Evolutionary conservation across 2,329 filamentous ascomycete genomes (phyloP), one percentile per base, ranked within the genome.

Genomic region (Sarocladium kiliense): DNA sequence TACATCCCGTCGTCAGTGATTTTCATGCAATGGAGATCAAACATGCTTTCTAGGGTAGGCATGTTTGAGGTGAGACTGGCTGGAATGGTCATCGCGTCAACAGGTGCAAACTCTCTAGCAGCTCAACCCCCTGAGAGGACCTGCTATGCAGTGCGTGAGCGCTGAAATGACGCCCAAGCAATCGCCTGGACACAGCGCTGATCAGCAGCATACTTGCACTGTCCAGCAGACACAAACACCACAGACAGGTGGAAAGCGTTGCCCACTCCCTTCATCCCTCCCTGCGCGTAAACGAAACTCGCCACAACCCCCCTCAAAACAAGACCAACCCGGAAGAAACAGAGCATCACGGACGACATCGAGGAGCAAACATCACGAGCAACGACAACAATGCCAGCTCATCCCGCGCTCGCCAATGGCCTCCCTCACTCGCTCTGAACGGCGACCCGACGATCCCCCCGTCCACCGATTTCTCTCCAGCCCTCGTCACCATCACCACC

Each of bases 401-500:
- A 34, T 18, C 47, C 36, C 47, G 47, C 26, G 18, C 27, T 51
- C 66, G 64, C 67, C 72, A 70, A 79, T 80, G 76, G 76, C 77
- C 64, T 78, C 77, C 64, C 67, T 74, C 69, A 77, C 76, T 65
- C 76, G 77, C 70, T 77, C 77, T 65, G 72, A 70, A 63, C 69
- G 74, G 68, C 74, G 76, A 71, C 70, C 71, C 73, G 76, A 51
- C 47, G 47, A 51, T 36, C 27, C 57, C 56, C 55, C 57, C 57
- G 60, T 55, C 58, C 57, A 54, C 55, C 61, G 56, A 59, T 64
- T 59, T 57, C 59, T 55, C 59, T 55, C 55, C 55, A 58, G 45
- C 58, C 53, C 58, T 54, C 60, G 58, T 62, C 58, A 59, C 58
- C 55, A 58, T 60, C 57, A 60, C 64, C 61, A 66, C 62, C 63